Base-by-base conservation (phyloP, 345 rosid species). In the Streptanthus diversifolius region DNA sequence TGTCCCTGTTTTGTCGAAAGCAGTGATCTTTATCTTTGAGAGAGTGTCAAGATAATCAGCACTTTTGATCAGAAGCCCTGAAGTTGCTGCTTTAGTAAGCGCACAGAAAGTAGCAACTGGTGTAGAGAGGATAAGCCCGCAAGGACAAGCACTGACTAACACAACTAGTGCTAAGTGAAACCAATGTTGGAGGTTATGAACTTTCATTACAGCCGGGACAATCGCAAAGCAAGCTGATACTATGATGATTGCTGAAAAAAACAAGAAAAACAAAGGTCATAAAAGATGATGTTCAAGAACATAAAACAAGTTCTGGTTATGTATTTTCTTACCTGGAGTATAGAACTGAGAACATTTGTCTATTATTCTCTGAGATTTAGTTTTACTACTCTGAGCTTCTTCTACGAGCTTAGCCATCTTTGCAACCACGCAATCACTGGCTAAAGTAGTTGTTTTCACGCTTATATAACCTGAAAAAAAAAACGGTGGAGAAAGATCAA, bases 91-190 rank as follows among this genome's bases (percentile, higher is more conserved):
- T 70, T 85, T 84, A 33, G 93, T 83, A 30, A 95, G 96, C 13
- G 96, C 97, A 77, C 99, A 95, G 78, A 88, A 95, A 5, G 89
- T 91, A 48, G 88, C 98, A 58, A 92, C 91, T 11, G 99, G 99
- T 35, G 99, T 95, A 25, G 99, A 95, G 53, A 95, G 87, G 56
- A 95, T 79, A n/a, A 95, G 90, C 1, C 91, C 93, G 70, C 99
- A 95, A 1, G 98, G 99, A 55, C 99, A 95, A 60, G 90, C 96
- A 49, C 96, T 92, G 22, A 95, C 99, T 70, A 95, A 65, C 39
- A 90, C 86, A 19, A 95, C 99, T 61, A 95, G 35, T 47, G 98
- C 93, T 59, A 95, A 79, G 63, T 83, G 86, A 48, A 95, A 75
- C 97, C 97, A 92, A 13, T 84, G 81, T 7, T 60, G 72, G 9